Evolutionary conservation across 2,329 filamentous ascomycete species (phyloP), one percentile per base, ranked within the genome.

Genomic region (Trichophyton mentagrophytes): DNA sequence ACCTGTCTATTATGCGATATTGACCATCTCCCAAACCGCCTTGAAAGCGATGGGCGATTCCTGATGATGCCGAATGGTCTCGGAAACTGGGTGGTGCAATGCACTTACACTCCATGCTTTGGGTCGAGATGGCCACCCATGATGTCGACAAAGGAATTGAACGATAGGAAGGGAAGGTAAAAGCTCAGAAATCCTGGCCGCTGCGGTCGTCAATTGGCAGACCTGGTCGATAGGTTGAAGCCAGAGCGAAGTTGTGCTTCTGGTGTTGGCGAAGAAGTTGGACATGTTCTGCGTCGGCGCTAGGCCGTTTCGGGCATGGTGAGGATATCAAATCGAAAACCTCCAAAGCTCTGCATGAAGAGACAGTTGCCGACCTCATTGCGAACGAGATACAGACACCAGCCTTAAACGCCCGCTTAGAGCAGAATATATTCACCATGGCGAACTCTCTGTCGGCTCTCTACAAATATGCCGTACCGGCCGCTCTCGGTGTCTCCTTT

Each of bases 401-500:
- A 51, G 20, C 44, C 44, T 22, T 6, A 3, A 51, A 27, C 20
- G 2, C 20, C 46, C 11, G 4, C 9, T 15, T 9, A 51, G 22
- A 51, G 25, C 27, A 38, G 30, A 20, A 9, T 7, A 55, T 33
- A 55, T 36, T 36, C 51, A 15, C 51, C 30, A 55, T 55, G 30
- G 51, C 51, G 33, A 55, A n/a, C 66, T 66, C 66, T 61, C 69
- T 75, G 56, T 66, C 70, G 49, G 68, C 70, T 57, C 57, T 74
- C 63, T 73, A 72, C 64, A 71, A 71, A 59, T 67, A 71, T 73
- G 88, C 88, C 65, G 77, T 96, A 60, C 91, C 92, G 55, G 80
- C 83, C 61, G 84, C 88, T 63, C 74, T 88, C 67, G 89, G 81
- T 67, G 78, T 84, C 67, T 81, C 83, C 61, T 70, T 92, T 63